Percentiles rank a stretch among this genome's conserved stretches.
Conservation (phyloP, 2,329 filamentous ascomycete species). For the Colletotrichum noveboracense region DNA sequence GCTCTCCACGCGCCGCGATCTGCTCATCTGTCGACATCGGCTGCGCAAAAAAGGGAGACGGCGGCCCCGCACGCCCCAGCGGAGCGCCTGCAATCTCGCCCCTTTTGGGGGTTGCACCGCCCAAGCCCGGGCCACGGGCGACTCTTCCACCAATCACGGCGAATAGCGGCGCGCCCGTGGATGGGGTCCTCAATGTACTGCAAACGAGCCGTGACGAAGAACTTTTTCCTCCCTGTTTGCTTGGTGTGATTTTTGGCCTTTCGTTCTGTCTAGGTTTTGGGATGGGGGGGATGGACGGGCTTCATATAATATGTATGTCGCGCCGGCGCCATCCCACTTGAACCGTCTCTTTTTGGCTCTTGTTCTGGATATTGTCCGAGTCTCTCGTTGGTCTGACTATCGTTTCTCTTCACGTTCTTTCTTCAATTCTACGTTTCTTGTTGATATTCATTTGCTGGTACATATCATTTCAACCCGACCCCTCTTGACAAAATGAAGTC, state of each 20-base stretch:
- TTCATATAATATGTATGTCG: neutral
- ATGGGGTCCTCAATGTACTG: constrained; percentile 12
- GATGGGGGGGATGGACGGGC: neutral
- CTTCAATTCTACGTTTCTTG: neutral
- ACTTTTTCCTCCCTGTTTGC: neutral
- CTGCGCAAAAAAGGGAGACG: neutral
- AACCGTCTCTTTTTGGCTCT: neutral
- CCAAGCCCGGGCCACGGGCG: neutral
- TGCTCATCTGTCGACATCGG: neutral
- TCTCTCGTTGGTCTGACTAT: neutral
- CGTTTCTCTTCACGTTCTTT: neutral
- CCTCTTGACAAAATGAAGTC: neutral
- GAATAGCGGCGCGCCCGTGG: neutral
- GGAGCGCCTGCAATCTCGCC: constrained; percentile 3
- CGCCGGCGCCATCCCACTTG: neutral
- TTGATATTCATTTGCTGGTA: neutral
- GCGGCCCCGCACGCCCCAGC: neutral
- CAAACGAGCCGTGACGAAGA: constrained; percentile 9
- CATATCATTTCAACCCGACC: neutral
- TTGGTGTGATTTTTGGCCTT: neutral
- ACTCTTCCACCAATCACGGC: constrained; percentile 14
- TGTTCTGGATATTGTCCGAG: neutral
- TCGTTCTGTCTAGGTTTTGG: neutral
- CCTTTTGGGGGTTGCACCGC: constrained; percentile 7
- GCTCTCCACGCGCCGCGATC: neutral